These are phyloP conservation scores for Ogataea ganodermae DNA, from an alignment of 805 yeast species.

Conservation along the genomic window DNA sequence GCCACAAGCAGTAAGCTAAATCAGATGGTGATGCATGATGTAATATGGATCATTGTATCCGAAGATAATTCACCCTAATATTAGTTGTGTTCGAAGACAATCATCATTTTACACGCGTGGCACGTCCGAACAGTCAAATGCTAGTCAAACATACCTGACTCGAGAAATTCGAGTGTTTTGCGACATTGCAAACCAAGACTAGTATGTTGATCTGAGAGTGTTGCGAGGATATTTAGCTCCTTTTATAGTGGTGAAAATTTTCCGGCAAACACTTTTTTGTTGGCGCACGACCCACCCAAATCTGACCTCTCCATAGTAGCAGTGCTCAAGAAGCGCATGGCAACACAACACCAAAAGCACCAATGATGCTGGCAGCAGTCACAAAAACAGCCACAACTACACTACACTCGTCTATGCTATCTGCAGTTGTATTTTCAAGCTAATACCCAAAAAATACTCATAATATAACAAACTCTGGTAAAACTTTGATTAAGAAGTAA, in stretches of 20 bases:
- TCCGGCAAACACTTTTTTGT: too few species aligned
- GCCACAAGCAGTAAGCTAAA: conserved; percentile 14
- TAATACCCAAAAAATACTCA: conserved; percentile 8
- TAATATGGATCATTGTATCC: conserved; percentile 68
- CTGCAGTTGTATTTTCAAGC: conserved; percentile 5
- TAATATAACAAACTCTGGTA: conserved; percentile 12
- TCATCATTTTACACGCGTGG: conserved; percentile 32
- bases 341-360: too few species aligned
- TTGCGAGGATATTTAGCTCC: background rate
- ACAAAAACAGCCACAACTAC: background rate
- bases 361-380: too few species aligned
- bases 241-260: background rate
- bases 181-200: too few species aligned
- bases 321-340: background rate
- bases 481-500: conserved; percentile 17
- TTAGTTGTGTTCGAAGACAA: conserved; percentile 37
- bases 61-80: conserved; percentile 34
- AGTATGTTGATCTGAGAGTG: too few species aligned
- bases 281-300: background rate
- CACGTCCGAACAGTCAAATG: background rate
- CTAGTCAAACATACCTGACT: conserved; percentile 1
- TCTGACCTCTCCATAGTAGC: background rate
- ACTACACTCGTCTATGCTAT: background rate
- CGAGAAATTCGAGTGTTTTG: too few species aligned
- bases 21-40: conserved; percentile 99